These are phyloP conservation scores for Stephanodiscus minutulus DNA, from an alignment of 108 stramenopile species.

Conservation along the genomic window DNA sequence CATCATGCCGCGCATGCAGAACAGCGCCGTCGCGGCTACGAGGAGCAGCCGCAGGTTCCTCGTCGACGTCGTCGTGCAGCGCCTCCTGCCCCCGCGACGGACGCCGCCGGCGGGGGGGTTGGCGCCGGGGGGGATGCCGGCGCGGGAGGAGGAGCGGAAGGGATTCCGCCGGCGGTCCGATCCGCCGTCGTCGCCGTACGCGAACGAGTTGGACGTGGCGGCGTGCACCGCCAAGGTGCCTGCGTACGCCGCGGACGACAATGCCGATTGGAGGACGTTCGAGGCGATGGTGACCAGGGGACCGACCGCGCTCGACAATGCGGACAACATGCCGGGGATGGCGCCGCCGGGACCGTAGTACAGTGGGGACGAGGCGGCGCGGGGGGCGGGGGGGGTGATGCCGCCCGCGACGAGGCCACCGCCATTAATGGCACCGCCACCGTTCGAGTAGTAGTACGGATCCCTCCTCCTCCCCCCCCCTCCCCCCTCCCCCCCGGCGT, in stretches of 20 bases:
- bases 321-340: not conserved
- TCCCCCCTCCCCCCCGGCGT: too few relatives aligned
- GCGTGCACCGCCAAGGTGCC: not conserved
- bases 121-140: not conserved
- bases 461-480: too few relatives aligned
- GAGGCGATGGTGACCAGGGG: not conserved
- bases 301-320: not conserved
- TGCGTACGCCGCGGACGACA: not conserved
- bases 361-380: too few relatives aligned
- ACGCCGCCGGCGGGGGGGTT: not conserved
- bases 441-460: not conserved
- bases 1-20: constrained; percentile 29
- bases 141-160: not conserved
- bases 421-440: too few relatives aligned
- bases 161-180: not conserved
- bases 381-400: too few relatives aligned
- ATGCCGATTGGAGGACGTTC: not conserved
- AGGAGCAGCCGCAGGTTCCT: constrained; percentile 11
- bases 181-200: not conserved
- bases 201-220: not conserved
- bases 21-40: constrained; percentile 16
- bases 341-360: not conserved
- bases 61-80: constrained; percentile 19
- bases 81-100: not conserved
- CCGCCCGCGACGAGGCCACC: too few relatives aligned